Conservation (phyloP, 805 yeast species). For the Sugiyamaella valdiviana region DNA sequence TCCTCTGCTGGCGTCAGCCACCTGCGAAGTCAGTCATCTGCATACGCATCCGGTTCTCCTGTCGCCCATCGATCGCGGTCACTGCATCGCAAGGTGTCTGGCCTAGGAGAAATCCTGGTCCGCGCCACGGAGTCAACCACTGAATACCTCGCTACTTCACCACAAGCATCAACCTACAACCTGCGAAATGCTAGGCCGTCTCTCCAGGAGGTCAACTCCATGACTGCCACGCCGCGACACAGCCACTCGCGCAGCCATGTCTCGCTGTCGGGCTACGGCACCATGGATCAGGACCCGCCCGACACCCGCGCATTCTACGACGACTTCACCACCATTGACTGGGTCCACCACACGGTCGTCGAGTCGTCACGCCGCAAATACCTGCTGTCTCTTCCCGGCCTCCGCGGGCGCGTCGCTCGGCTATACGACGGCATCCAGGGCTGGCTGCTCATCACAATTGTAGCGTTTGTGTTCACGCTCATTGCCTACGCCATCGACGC, state of each 20-base stretch:
- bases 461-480: constrained; percentile 43
- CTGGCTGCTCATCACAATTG: constrained; percentile 45
- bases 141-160: constrained; percentile 1
- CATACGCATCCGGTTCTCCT: neutral
- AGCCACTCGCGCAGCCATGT: neutral
- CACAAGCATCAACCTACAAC: neutral
- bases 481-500: constrained; percentile 46
- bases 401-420: constrained; percentile 29
- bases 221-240: neutral
- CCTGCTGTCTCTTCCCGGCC: constrained; percentile 33
- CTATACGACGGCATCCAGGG: constrained; percentile 38
- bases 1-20: neutral
- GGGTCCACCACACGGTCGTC: constrained; percentile 46
- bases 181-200: neutral
- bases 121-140: neutral
- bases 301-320: constrained; percentile 37
- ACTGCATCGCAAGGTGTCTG: neutral
- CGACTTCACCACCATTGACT: constrained; percentile 57
- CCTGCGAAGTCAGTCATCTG: no score
- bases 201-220: neutral
- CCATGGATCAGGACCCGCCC: neutral
- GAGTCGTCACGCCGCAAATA: constrained; percentile 39
- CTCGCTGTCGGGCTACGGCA: neutral
- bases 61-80: neutral
- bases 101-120: neutral